phyloP scores from a whole-genome alignment of 345 rosid genomes.

The Erysimum cheiranthoides region DNA sequence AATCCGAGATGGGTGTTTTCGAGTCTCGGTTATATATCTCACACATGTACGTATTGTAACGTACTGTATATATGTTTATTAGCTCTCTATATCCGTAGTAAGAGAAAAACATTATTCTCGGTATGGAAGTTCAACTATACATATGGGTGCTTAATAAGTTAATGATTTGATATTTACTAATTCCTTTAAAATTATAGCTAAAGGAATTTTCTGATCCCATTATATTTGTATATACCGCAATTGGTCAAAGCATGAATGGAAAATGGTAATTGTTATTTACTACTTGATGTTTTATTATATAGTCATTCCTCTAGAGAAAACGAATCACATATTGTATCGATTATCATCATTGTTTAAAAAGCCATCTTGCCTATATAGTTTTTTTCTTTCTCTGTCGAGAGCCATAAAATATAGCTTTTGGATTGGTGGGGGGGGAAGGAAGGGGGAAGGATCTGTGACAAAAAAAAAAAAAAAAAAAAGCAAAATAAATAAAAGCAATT shows the following conservation, averaged over 20 bases:
- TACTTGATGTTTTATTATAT: constrained; percentile 5
- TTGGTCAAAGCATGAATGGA: neutral
- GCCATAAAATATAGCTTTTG: constrained; percentile 9
- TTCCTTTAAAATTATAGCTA: neutral
- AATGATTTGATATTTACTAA: neutral
- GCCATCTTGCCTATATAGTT: neutral
- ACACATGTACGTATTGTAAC: neutral
- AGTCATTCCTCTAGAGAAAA: constrained; percentile 12
- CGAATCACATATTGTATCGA: constrained; percentile 28
- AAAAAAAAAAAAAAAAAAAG: neutral
- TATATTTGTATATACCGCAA: neutral
- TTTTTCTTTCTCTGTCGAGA: constrained; percentile 1
- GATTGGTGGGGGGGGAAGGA: neutral
- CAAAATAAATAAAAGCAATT: constrained; percentile 21
- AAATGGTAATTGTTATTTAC: constrained; percentile 21
- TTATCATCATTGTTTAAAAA: constrained; percentile 33
- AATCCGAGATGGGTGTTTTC: constrained; percentile 11
- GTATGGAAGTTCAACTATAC: neutral
- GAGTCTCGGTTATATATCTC: neutral
- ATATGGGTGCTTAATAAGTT: neutral
- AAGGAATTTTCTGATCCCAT: neutral
- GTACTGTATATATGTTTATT: constrained; percentile 8
- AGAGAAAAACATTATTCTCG: neutral
- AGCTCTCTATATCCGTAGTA: neutral
- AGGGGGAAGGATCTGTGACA: neutral